Evolutionary conservation across 1,139 yeast species (phyloP), one percentile per base, ranked within the genome.

Genomic region (Suhomyces maxii): DNA sequence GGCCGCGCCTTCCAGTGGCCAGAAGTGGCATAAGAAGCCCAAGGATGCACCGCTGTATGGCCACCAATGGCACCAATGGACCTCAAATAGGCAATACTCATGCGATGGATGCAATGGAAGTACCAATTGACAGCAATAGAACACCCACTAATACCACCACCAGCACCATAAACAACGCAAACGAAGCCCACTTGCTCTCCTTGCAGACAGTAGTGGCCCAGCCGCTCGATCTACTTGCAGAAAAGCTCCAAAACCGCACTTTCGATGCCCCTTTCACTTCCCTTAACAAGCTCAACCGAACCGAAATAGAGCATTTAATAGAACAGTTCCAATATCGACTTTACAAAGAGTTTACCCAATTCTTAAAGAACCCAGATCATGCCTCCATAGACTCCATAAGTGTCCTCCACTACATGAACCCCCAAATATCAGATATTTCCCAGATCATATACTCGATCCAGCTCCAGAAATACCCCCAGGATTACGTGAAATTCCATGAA

Each of bases 361-460:
- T 45, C 32, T 14, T 37, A 11, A 12, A 28, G 13, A 23, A 39
- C 10, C 25, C 30, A 3, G 38, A 37, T 25, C 8, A 35, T 8
- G 8, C 12, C 9, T 36, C 37, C 18, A 44, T 33, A 30, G 12
- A 43, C 32, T 35, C 33, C 26, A 35, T 49, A 14, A 40, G 26
- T 11, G 34, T 63, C 5, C 55, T 58, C 1, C 70, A 69, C 48
- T 69, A 52, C 42, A 54, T 70, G 37, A 69, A 70, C 43, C 76
- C 76, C 1, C 58, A 59, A 37, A 46, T 66, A 37, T 50, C 53
- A 8, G 60, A 58, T 39, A 46, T 67, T 6, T 33, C 56, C 5
- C 53, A 49, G 3, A 51, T 68, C 14, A 41, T 65, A 1, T 46
- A 53, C 34, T 56, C 53, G 53, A 56, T 69, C 7, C 46, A 56